Evolutionary conservation across 192 early-diverging fungal genomes (phyloP).

Genomic region (Entomortierella beljakovae): DNA sequence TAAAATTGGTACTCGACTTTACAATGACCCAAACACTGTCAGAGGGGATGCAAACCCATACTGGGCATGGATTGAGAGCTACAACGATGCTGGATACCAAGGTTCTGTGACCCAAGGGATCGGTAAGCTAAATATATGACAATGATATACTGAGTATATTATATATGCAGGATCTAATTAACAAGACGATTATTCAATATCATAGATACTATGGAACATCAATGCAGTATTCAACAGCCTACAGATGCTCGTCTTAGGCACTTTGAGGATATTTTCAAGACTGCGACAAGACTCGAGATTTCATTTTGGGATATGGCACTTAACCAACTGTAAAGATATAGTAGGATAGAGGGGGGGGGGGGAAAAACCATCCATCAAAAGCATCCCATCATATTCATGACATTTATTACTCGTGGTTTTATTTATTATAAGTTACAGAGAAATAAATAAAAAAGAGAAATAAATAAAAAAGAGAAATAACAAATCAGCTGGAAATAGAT

Average conservation of each 20-base stretch:
- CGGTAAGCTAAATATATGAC: no score
- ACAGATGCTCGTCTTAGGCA: conserved; percentile 65
- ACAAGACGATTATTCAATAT: neutral
- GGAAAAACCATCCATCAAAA: no score
- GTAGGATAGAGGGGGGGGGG: neutral
- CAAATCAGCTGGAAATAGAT: no score
- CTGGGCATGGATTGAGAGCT: conserved; percentile 84
- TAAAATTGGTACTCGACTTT: conserved; percentile 74
- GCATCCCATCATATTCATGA: no score
- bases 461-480: no score
- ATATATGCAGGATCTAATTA: no score
- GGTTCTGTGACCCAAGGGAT: conserved; percentile 67
- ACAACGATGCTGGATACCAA: conserved; percentile 77
- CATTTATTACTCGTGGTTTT: no score
- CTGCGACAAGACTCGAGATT: conserved; percentile 77
- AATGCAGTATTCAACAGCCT: conserved; percentile 63
- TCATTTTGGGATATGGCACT: conserved; percentile 80
- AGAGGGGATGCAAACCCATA: conserved; percentile 81
- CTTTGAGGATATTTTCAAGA: conserved; percentile 74
- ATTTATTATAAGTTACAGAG: no score
- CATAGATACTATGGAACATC: conserved; percentile 65
- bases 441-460: no score
- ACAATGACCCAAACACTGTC: conserved; percentile 74
- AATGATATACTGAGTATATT: no score
- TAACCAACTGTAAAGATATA: conserved; percentile 15